Evolutionary conservation across 2,329 filamentous ascomycete species (phyloP), one percentile per base, ranked within the genome.

Genomic region (Xylariaceae sp.): DNA sequence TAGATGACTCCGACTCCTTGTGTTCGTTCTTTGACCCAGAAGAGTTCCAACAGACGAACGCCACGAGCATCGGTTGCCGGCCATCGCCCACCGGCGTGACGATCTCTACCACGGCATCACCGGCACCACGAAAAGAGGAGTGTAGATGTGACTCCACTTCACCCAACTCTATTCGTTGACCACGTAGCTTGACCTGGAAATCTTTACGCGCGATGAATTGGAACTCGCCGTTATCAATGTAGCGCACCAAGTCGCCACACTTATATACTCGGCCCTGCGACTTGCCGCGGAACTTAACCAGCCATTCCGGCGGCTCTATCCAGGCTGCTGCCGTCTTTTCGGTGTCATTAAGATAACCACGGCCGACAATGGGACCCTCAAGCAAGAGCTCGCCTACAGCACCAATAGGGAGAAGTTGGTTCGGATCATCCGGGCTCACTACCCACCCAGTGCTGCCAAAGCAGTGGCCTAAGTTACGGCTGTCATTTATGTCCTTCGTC

Each of bases 261-360:
- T 33, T 81, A 71, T 65, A 89, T 74, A 63, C 88, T 65, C 44
- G 84, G 72, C n/a, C 82, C 83, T 73, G 84, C 78, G 69, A n/a
- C 4, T 88, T 49, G 3, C 16, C 21, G 19, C 46, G 40, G 6
- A 53, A 36, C 19, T 52, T 31, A 28, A 17, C n/a, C 11, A 47
- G 16, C 56, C 56, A 59, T 12, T 1, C 7, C 24, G 52, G 56
- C 82, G 17, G 86, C 82, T 64, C 44, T 16, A 78, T 65, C 52
- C 78, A 78, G 0, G 67, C 55, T 6, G 64, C 64, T 3, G 65
- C 48, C 1, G 75, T 78, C 47, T 71, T 74, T 12, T 68, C 65
- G 0, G 68, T 68, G 21, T 75, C 70, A 16, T 75, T 71, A 5
- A 78, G 64, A 54, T 79, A 79, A n/a, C 73, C 76, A 4, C 68